Evolutionary conservation across 1,284 basidiomycete species (phyloP), one percentile per base, ranked within the genome.

Genomic region (Boletus mariae): DNA sequence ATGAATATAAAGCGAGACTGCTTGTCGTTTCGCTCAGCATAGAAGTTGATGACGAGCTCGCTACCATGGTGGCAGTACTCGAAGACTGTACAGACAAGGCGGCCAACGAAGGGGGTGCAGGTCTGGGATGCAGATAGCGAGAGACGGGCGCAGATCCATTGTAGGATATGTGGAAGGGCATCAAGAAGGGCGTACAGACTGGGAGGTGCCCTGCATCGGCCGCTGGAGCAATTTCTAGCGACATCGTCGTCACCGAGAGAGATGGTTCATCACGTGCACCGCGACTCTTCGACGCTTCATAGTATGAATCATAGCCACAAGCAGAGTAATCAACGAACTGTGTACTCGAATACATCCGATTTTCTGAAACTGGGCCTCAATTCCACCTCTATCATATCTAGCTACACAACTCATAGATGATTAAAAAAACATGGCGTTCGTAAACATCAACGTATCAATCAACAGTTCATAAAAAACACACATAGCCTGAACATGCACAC

Each of bases 91-190:
- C 51, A 47, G 44, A 59, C 25, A 53, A 55, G 52, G 35, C 52
- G 29, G 20, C 47, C 40, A 50, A n/a, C 40, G 58, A 40, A 17
- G 74, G 66, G 10, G 68, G 68, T 17, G 73, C 74, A 9, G 79
- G 72, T 59, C 75, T 75, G 46, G 81, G 73, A 43, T 75, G 77
- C 66, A 92, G 84, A 68, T 85, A 92, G 5, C 85, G 85, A 5
- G 83, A 83, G 17, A 92, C 73, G 3, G 83, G 82, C 0, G 89
- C 88, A 15, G 78, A 78, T 0, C 90, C 91, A 6, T 79, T 75
- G 68, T 90, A 81, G 3, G 76, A 71, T 53, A 92, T 83, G 59
- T 86, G 82, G 60, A 92, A 92, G 2, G 90, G 90, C 84, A 93
- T 87, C 42, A 93, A 77, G 63, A 84, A 77, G 2, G 87, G 84